Evolutionary conservation across 1,284 basidiomycete species (phyloP).

Genomic region (Rhodotorula sp.): DNA sequence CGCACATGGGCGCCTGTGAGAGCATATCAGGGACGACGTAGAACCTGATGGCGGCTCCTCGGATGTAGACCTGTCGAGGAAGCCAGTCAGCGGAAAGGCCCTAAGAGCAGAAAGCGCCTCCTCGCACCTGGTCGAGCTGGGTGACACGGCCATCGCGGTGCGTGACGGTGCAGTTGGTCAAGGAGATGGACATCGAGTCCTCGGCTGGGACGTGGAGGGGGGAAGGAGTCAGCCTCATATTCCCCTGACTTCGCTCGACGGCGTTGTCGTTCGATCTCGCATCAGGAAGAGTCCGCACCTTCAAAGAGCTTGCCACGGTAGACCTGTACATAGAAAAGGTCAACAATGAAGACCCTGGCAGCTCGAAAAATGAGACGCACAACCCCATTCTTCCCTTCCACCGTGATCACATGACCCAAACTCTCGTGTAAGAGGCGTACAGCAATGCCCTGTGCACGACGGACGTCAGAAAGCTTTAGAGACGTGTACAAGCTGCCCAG

Average conservation of each 20-base stretch:
- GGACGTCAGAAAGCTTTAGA: too few species aligned
- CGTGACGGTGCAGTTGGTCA: conserved; percentile 96
- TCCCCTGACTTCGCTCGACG: too few species aligned
- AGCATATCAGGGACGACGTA: conserved; percentile 99
- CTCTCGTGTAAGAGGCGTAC: conserved; percentile 49
- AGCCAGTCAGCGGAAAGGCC: not conserved
- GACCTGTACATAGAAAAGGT: conserved; percentile 56
- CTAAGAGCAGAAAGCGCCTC: not conserved
- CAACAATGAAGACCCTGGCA: too few species aligned
- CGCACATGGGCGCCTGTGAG: conserved; percentile 97
- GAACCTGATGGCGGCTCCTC: conserved; percentile 95
- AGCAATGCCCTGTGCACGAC: conserved; percentile 10
- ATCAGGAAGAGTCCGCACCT: conserved; percentile 55
- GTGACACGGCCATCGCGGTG: conserved; percentile 96
- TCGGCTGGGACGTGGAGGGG: conserved; percentile 65
- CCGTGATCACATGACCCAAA: conserved; percentile 92
- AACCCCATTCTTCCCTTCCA: conserved; percentile 89
- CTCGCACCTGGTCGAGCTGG: conserved; percentile 81
- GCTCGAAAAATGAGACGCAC: too few species aligned
- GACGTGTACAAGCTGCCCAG: too few species aligned
- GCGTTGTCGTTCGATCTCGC: too few species aligned
- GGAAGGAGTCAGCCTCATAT: not conserved
- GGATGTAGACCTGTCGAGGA: conserved; percentile 71
- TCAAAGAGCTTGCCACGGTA: conserved; percentile 97
- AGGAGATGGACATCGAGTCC: conserved; percentile 94